A percentile compares a stretch with the other conserved stretches of the same genome.
Conservation (phyloP, 1,284 basidiomycete genomes). For the Nidula niveotomentosa region DNA sequence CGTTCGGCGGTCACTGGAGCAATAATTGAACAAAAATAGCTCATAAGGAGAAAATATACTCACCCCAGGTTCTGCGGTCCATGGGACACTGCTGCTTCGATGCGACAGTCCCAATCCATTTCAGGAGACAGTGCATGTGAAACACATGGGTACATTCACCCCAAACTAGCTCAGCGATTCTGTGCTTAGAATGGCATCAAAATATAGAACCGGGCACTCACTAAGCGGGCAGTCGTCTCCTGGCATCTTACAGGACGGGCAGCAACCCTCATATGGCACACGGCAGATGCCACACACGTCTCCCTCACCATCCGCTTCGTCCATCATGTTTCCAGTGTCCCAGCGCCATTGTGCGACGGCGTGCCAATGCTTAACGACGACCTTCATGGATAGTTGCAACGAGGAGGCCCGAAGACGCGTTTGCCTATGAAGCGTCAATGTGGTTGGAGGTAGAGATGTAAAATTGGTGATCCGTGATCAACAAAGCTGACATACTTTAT, state of each 20-base stretch:
- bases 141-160: constrained; percentile 95
- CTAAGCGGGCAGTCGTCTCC: constrained; percentile 97
- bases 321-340: constrained; percentile 63
- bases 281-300: constrained; percentile 96
- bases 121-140: constrained; percentile 94
- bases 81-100: constrained; percentile 94
- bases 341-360: constrained; percentile 88
- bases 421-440: neutral
- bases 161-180: constrained; percentile 66
- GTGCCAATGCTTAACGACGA: constrained; percentile 80
- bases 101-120: constrained; percentile 87
- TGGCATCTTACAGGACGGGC: constrained; percentile 91
- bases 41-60: constrained; percentile 20
- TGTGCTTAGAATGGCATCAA: neutral
- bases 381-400: constrained; percentile 55
- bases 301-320: constrained; percentile 69
- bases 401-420: no score
- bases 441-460: neutral
- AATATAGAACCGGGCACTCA: constrained; percentile 37
- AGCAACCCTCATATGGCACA: constrained; percentile 89
- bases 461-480: neutral
- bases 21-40: neutral
- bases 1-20: constrained; percentile 30
- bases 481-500: constrained; percentile 11
- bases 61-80: constrained; percentile 91